Conservation (phyloP, 1,284 basidiomycete species). For the Puccinia polysora region DNA sequence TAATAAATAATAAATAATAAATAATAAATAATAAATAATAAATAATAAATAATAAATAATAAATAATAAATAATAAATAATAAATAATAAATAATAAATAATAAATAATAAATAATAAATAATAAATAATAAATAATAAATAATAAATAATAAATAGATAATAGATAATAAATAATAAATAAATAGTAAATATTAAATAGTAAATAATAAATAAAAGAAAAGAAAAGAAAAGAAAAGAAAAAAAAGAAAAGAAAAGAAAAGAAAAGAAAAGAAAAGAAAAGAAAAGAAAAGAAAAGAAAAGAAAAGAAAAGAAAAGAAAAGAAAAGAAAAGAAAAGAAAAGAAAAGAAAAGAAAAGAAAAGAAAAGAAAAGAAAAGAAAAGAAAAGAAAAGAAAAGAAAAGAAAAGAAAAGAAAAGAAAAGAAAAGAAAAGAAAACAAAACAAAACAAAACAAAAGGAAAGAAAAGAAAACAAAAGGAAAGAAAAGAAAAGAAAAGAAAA, state of each 20-base stretch:
- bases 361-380: not conserved
- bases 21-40: too few species aligned
- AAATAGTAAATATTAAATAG: not conserved
- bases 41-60: too few species aligned
- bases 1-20: too few species aligned
- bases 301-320: conserved; percentile 3
- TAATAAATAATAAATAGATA: not conserved
- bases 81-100: too few species aligned
- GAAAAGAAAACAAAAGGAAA: not conserved
- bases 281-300: conserved; percentile 5
- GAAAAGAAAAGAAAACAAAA: not conserved
- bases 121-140: not conserved
- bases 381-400: not conserved
- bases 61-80: too few species aligned
- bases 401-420: not conserved
- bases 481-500: not conserved
- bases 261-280: not conserved
- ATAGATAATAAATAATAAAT: not conserved
- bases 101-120: not conserved
- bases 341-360: not conserved
- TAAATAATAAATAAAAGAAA: too few species aligned
- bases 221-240: too few species aligned
- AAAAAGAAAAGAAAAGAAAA: not conserved
- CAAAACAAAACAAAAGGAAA: not conserved
- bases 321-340: not conserved